A percentile compares a stretch with the other conserved stretches of the same genome.
Conservation (phyloP, 805 yeast species). For the Kluyveromyces starmeri region DNA sequence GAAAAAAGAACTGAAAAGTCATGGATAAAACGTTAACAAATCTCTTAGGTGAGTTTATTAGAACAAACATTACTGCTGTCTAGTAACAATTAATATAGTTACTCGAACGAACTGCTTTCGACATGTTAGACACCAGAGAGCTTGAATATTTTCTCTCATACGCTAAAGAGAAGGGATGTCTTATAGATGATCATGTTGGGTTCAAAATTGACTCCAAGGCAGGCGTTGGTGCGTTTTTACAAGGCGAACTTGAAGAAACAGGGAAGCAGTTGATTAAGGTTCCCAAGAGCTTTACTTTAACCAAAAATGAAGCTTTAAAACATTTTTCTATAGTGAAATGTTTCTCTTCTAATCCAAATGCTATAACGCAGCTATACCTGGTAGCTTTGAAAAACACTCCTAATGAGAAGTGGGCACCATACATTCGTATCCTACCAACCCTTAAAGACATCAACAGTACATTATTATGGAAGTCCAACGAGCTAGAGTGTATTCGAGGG, state of each 20-base stretch:
- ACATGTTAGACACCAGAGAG: no score
- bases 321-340: conserved; percentile 17
- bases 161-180: conserved; percentile 34
- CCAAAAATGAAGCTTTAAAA: conserved; percentile 29
- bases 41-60: no score
- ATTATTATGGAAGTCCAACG: conserved; percentile 50
- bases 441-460: conserved; percentile 46
- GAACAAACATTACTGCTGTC: no score
- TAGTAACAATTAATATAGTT: no score
- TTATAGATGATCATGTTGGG: conserved; percentile 27
- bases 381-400: conserved; percentile 36
- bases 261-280: conserved; percentile 29
- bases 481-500: conserved; percentile 45
- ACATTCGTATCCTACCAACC: conserved; percentile 42
- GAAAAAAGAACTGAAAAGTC: no score
- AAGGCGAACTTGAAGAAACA: conserved; percentile 3
- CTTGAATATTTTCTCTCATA: background rate
- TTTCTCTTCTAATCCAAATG: conserved; percentile 23
- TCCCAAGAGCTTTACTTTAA: conserved; percentile 32
- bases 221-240: conserved; percentile 32
- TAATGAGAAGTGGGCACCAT: conserved; percentile 29
- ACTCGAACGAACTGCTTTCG: no score
- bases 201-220: conserved; percentile 24
- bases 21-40: no score
- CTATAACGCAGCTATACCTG: conserved; percentile 30